These are phyloP conservation scores for Amaranthus hypochondriacus DNA, from an alignment of 148 eudicot genomes.

Conservation along the genomic window DNA sequence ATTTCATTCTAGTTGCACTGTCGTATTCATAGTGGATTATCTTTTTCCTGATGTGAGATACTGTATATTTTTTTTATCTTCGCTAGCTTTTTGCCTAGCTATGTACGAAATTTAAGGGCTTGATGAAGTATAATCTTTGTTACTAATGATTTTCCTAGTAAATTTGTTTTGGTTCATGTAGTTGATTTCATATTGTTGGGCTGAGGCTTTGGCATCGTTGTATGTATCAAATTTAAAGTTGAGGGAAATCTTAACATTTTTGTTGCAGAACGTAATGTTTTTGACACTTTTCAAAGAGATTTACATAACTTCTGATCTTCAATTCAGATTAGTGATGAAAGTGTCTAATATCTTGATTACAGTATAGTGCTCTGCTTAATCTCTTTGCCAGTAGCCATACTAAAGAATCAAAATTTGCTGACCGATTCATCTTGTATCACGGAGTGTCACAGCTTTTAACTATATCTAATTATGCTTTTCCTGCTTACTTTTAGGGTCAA, in stretches of 20 bases:
- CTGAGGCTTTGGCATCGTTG: background rate
- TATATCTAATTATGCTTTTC: background rate
- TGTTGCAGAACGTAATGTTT: background rate
- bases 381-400: background rate
- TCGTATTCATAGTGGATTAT: no score
- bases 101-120: no score
- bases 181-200: no score
- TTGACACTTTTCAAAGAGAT: background rate
- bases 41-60: no score
- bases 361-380: background rate
- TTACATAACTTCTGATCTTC: background rate
- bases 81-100: no score
- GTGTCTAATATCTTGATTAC: background rate
- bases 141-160: no score
- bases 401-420: background rate
- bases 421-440: background rate
- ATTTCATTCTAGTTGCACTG: background rate
- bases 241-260: background rate
- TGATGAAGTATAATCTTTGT: no score
- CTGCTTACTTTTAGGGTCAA: slow-evolving; percentile 47
- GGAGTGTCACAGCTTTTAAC: background rate
- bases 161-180: no score
- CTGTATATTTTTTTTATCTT: background rate
- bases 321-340: background rate
- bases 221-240: background rate